Base-by-base conservation (phyloP, 192 early-diverging fungal genomes). In the Coemansia sp. region DNA sequence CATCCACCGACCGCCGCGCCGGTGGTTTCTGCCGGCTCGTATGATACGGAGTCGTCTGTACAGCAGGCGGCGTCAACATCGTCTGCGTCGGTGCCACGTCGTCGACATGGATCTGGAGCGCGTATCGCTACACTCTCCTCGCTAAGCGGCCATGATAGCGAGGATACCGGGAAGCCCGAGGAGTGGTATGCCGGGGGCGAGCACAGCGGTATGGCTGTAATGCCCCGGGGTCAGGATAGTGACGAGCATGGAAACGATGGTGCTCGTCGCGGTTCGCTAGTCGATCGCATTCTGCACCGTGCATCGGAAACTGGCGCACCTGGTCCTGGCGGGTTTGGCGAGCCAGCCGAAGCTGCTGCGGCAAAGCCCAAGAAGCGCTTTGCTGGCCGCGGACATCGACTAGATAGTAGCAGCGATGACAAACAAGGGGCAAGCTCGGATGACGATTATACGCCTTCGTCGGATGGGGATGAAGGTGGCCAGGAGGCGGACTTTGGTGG, bases 161-260 rank as follows among this genome's bases (percentile, higher is more conserved):
- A 58, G 5, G 65, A 66, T 23, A 59, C 58, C 7, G 58, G 67
- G 16, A 64, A 67, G 52, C 20, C 64, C 2, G 72, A 77, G 20
- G 84, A 85, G 56, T 94, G 86, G 67, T 99, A 90, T 85, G 88
- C 95, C 20, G 97, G 95, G 5, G 97, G 97, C 30, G 96, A 97
- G 76, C 93, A 92, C 73, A 95, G 92, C 79, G 95, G 86, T n/a
- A 93, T 88, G 42, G 70, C 68, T 2, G 62, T 64, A 9, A 63
- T 61, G 53, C 69, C 76, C 13, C 68, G 66, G 15, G 58, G 23
- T 33, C 63, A 67, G 37, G 57, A 58, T 28, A 43, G 20, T 7
- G 72, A 34, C 28, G 71, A 66, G 8, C 74, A 68, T 20, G 48
- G 48, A 2, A 30, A 37, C 42, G 68, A 71, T 12, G 70, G 66